Evolutionary conservation across 352 stramenopile genomes (phyloP), one percentile per base, ranked within the genome.

Genomic region (Pythium brachiatum): DNA sequence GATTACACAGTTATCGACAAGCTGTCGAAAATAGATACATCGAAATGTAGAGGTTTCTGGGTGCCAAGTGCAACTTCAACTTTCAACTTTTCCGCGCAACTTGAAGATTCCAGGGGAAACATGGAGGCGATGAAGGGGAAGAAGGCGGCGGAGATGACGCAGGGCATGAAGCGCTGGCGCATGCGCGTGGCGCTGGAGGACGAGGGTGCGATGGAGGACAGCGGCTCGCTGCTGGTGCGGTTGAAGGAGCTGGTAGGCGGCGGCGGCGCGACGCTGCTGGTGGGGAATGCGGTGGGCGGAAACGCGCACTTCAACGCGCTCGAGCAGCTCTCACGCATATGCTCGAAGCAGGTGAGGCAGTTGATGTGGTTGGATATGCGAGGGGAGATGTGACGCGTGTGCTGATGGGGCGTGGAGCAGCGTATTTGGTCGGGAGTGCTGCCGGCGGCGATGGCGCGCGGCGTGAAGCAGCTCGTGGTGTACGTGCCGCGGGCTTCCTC

Each of bases 251-350:
- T 74, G 47, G 34, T 71, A 23, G 31, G 3, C 15, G 44, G 46
- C 20, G 44, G 32, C 11, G 57, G 11, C 50, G 52, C 53, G 16
- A 57, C 52, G 51, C 39, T 73, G 43, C 13, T 73, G 18, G 54
- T 69, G 39, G 66, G 69, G 15, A 32, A 50, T 16, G 44, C 59
- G 43, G 36, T 31, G 8, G 58, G 60, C 7, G 52, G 53, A 16
- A 52, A 72, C 32, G 44, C 44, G 9, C 66, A 69, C 41, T 73
- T 76, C 50, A 73, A 80, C 62, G 57, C 70, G 15, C 50, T 78
- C 18, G 67, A 78, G 23, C 66, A 72, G 25, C 64, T 80, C 21
- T 60, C 64, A 11, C 64, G 61, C 11, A 9, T 68, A 44, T 74
- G 73, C 27, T 11, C 62, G n/a, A 51, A 71, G 15, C 53, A 77